phyloP scores from a whole-genome alignment of 2,329 filamentous ascomycete genomes.

The Ceratocystis variospora region DNA sequence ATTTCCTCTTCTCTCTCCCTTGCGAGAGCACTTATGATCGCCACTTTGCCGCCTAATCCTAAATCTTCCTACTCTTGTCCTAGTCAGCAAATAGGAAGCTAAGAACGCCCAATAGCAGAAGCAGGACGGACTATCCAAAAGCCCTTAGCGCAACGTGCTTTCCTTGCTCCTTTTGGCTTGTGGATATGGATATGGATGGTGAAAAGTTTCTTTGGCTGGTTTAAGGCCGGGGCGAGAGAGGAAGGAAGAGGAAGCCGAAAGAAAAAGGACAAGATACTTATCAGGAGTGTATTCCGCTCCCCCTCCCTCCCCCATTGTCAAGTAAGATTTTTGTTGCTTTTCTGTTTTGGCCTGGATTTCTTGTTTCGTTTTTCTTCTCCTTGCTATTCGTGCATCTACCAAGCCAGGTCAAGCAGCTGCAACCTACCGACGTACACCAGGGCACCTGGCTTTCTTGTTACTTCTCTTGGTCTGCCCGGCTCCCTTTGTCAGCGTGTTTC shows the following conservation, averaged over 20 bases:
- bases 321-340: no score
- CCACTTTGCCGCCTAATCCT: background rate
- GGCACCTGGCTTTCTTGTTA: no score
- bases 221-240: no score
- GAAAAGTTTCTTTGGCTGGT: no score
- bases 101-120: background rate
- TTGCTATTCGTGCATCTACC: background rate
- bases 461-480: background rate
- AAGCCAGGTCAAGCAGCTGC: no score
- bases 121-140: background rate
- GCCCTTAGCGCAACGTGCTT: background rate
- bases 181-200: no score
- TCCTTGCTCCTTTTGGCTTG: background rate
- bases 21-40: background rate
- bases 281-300: no score
- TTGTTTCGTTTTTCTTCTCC: background rate
- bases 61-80: background rate
- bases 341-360: no score
- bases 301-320: no score
- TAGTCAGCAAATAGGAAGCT: slow-evolving; percentile 1
- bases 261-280: no score
- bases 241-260: no score
- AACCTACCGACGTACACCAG: no score
- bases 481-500: background rate
- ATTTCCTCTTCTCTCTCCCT: background rate